A percentile compares a stretch with the other conserved stretches of the same genome.
Conservation (phyloP, 768 basidiomycete genomes). For the Sporobolomyces phaffii region DNA sequence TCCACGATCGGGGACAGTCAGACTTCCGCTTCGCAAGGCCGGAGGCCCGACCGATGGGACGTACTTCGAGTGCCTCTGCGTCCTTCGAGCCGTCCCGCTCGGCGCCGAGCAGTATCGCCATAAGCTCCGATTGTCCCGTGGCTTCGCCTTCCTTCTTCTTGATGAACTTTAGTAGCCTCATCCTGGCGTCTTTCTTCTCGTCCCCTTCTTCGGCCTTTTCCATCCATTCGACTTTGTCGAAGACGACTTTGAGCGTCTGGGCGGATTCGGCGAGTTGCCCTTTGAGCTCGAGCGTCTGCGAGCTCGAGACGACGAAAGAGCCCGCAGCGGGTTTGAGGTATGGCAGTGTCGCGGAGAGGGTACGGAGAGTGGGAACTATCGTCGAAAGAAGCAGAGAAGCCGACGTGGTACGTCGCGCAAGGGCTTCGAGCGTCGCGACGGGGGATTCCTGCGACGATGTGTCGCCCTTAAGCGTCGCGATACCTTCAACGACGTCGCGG, state of each 20-base stretch:
- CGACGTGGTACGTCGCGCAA: neutral
- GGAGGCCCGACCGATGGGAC: no score
- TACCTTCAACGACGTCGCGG: neutral
- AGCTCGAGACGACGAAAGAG: conserved; percentile 4
- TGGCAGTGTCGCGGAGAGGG: neutral
- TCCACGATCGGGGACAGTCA: neutral
- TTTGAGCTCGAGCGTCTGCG: neutral
- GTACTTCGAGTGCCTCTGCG: neutral
- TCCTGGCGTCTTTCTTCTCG: conserved; percentile 7
- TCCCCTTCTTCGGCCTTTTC: neutral
- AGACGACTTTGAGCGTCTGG: neutral
- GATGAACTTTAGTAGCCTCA: conserved; percentile 18
- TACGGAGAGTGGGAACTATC: neutral
- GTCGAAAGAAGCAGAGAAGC: neutral
- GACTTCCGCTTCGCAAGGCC: no score
- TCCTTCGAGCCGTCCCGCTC: neutral
- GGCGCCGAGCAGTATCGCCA: conserved; percentile 6
- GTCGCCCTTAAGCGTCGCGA: neutral
- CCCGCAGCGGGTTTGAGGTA: conserved; percentile 16
- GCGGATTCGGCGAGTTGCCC: neutral
- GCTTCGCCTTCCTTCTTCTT: neutral
- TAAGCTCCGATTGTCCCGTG: neutral
- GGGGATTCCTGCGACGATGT: neutral
- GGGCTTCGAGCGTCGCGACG: conserved; percentile 4
- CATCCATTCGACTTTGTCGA: neutral